Base-by-base conservation (phyloP, 2,329 filamentous ascomycete species). In the Talaromyces sp. region DNA sequence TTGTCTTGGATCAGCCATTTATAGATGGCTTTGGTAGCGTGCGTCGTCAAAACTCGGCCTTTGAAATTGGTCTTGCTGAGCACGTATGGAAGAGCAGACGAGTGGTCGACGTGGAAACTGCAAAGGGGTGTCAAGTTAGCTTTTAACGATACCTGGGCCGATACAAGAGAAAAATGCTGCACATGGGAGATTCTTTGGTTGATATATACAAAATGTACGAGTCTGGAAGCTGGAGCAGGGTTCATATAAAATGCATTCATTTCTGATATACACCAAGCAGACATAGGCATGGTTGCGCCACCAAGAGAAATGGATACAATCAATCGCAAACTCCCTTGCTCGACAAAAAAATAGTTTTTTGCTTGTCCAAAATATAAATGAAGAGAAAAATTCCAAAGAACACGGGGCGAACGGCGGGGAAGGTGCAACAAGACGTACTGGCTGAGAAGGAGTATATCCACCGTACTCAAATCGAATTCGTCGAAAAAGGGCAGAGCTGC, bases 1-100 rank as follows among this genome's bases (percentile, higher is more conserved):
- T 92, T 96, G 76, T 99, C 94, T 75, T 96, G 92, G 64, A 97
- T 97, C 56, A 97, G 86, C 93, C 94, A 97, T 78, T 97, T 97
- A 84, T 99, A 99, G 73, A 99, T 99, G 68, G 94, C 94, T 76
- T 99, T 97, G 53, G 94, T 99, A 1, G 94, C 92, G 80, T 99
- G 94, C 56, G 94, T 99, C 93, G 97, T 99, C 80, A 97, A 97
- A 63, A 97, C 93, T 24, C 92, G 87, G 54, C 94, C 94, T 65
- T 90, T 89, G 80, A 99, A 99, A 75, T 97, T 97, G 41, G 94
- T 97, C 80, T 99, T 99, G 65, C 93, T 90, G 65, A 99, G 84
- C 62, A 99, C 94, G 74, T 97, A 99, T 51, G 94, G 94, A 53
- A 99, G 81, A n/a, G 93, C 96, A 17, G 93, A 93, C n/a, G 94